Conservation (phyloP, 176 grass and related monocot species). For the Raddia guianensis region DNA sequence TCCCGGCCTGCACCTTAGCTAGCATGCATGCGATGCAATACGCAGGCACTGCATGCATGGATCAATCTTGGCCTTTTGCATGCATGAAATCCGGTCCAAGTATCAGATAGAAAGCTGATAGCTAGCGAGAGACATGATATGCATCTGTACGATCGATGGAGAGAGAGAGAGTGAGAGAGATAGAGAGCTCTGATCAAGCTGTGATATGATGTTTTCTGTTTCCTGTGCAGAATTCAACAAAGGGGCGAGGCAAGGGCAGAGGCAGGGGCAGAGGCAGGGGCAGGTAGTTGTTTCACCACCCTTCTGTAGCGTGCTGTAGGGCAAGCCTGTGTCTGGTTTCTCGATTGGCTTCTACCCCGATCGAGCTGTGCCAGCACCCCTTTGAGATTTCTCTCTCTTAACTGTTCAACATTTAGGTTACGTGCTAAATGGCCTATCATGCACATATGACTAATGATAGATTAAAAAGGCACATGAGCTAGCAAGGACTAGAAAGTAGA, state of each 20-base stretch:
- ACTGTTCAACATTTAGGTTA: no score
- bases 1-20: neutral
- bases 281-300: neutral
- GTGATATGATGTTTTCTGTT: slow-evolving; percentile 19
- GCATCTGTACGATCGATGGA: slow-evolving; percentile 23
- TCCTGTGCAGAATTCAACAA: slow-evolving; percentile 1
- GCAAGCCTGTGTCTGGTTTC: neutral
- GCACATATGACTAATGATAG: no score
- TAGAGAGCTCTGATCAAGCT: neutral
- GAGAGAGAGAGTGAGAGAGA: neutral
- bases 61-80: neutral
- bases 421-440: no score
- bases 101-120: neutral
- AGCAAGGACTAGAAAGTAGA: no score
- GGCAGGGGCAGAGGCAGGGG: no score
- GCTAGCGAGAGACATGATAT: neutral
- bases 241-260: no score
- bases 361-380: no score
- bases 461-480: no score
- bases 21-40: neutral
- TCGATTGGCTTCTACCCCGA: no score
- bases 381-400: no score
- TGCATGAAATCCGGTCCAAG: neutral
- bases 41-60: no score
- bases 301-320: neutral